Evolutionary conservation across 192 early-diverging fungal species (phyloP), one percentile per base, ranked within the genome.

Genomic region (Backusella liffmaniae): DNA sequence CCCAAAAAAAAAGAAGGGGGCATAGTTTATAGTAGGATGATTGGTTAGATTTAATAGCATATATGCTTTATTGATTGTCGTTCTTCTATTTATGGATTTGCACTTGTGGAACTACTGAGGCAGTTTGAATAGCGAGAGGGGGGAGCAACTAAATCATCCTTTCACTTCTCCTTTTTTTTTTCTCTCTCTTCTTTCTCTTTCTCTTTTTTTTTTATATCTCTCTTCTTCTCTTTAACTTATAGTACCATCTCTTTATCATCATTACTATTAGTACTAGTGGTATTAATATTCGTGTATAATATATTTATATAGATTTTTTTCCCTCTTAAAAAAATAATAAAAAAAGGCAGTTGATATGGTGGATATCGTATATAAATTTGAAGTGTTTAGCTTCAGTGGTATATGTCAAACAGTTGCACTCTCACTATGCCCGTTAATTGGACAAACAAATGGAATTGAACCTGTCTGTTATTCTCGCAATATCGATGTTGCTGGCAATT

Each of bases 391-490:
- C 79, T 99, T 98, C 82, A 92, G 94, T 87, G 89, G 91, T 75
- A 92, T 98, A 75, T 99, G 98, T 82, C 86, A 85, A 41, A 90
- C 88, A 49, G 91, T 96, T 49, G 90, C 94, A 51, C 85, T 98
- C 68, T 88, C 96, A 7, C 82, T 97, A 69, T 99, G 98, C 84
- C 95, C 98, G 37, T 87, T 98, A 65, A 94, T 98, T 71, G 96
- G 96, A 56, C 66, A 79, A 23, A 79, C 66, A 56, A 84, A 88
- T 66, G 93, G 93, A 30, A 87, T 92, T 65, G 96, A 96, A 81
- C 96, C 97, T 29, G 80, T 84, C 34, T 98, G 98, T 87, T 99
- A 99, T 82, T 93, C 96, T 73, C 88, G 98, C 53, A 98, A 99
- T 82, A 94, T 99, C 74, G 94, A 96, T 77, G 83, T 98, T 39